Conservation (phyloP, 768 basidiomycete species). For the Auricularia sp. region DNA sequence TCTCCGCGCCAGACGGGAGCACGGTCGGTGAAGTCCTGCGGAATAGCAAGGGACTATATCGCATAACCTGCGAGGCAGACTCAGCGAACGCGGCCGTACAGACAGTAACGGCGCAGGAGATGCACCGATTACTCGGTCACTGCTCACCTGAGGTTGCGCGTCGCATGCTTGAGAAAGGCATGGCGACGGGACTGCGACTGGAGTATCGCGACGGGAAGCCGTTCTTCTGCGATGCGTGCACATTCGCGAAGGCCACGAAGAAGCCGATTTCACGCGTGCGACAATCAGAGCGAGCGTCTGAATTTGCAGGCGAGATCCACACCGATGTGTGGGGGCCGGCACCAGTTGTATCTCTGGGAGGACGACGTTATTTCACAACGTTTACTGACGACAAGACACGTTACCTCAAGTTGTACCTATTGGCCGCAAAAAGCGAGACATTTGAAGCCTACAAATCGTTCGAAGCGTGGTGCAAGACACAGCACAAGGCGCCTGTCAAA, state of each 20-base stretch:
- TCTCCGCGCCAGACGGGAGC: slow-evolving; percentile 13
- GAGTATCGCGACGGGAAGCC: slow-evolving; percentile 6
- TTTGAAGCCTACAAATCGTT: not conserved
- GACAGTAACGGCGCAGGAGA: not conserved
- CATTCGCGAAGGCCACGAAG: slow-evolving; percentile 28
- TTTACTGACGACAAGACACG: slow-evolving; percentile 10
- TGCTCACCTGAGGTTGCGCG: slow-evolving; percentile 10
- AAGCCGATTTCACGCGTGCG: slow-evolving; percentile 18
- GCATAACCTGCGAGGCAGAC: slow-evolving; percentile 11
- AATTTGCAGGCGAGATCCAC: slow-evolving; percentile 6
- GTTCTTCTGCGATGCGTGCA: slow-evolving; percentile 32
- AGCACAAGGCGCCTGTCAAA: too few species aligned
- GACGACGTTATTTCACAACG: slow-evolving; percentile 7
- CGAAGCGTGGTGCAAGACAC: not conserved
- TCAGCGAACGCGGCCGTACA: not conserved
- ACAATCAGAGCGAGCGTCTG: not conserved
- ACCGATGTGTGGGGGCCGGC: slow-evolving; percentile 13
- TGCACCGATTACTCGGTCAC: slow-evolving; percentile 21
- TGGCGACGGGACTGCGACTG: not conserved
- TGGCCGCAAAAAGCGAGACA: not conserved
- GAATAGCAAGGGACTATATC: slow-evolving; percentile 14
- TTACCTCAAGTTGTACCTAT: not conserved
- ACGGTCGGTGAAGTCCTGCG: slow-evolving; percentile 10
- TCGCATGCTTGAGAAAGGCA: not conserved
- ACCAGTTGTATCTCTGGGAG: not conserved